phyloP scores from a whole-genome alignment of 345 rosid genomes.

The Acer saccharum region DNA sequence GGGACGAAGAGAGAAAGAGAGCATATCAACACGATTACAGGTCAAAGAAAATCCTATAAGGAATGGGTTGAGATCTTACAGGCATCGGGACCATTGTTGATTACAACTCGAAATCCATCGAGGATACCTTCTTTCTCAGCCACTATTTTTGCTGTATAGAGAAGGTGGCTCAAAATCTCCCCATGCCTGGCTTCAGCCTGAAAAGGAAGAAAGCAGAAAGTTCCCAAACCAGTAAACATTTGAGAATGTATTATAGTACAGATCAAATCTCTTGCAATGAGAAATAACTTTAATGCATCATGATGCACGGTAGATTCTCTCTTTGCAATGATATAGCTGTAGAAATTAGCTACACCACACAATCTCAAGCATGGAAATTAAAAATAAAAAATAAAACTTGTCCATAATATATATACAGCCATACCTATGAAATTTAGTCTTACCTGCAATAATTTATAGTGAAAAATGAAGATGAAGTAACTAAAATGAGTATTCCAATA shows the following conservation, averaged over 20 bases:
- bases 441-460: not conserved
- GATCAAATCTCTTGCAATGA: not conserved
- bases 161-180: constrained; percentile 77
- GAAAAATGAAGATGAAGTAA: not conserved
- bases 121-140: constrained; percentile 93
- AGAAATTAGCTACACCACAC: not conserved
- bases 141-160: constrained; percentile 74
- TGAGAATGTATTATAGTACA: too few relatives aligned
- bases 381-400: not conserved
- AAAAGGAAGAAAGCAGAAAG: constrained; percentile 1
- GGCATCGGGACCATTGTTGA: constrained; percentile 80
- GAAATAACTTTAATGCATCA: too few relatives aligned
- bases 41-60: not conserved
- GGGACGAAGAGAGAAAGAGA: not conserved
- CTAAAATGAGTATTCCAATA: not conserved
- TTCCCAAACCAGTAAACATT: not conserved
- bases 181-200: constrained; percentile 83
- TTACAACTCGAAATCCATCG: constrained; percentile 89
- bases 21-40: constrained; percentile 1
- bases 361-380: not conserved
- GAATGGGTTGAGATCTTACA: constrained; percentile 52
- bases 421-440: not conserved
- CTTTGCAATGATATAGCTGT: not conserved
- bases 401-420: not conserved
- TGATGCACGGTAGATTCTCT: too few relatives aligned